Evolutionary conservation across 306 rosid species (phyloP), one percentile per base, ranked within the genome.

Genomic region (Boehmeria nivea): DNA sequence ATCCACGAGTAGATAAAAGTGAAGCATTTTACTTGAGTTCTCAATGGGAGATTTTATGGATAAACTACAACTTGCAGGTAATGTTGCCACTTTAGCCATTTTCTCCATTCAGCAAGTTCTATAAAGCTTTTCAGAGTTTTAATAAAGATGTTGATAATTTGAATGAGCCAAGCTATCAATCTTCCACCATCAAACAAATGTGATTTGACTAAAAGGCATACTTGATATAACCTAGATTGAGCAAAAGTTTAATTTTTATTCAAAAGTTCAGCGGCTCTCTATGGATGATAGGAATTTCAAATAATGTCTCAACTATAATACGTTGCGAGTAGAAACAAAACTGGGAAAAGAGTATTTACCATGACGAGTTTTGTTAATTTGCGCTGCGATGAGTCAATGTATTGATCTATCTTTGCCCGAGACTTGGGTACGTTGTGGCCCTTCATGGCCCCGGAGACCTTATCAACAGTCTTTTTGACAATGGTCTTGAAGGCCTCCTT

Each of bases 371-470:
- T 91, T 47, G 94, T 91, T 71, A 91, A 79, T 79, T 91, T 91
- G 39, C 93, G 76, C 77, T 84, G 96, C 5, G 94, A 82, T 5
- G 96, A 91, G 68, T 84, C 95, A 40, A 87, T 87, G 63, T 91
- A 91, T 33, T 81, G 95, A 71, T 83, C 67, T 68, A 91, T 91
- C 81, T 82, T 87, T 52, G 63, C 88, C 75, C 83, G 87, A 27
- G 96, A 91, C 84, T 87, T 87, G 46, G 98, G 98, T 54, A 87
- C 53, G 53, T 75, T 91, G 50, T 82, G 93, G 65, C 83, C 89
- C 80, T 82, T 91, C 96, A 87, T 91, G 69, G 98, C 94, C 70
- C 96, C 98, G 17, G 96, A 82, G 42, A 91, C 98, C 87, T 84
- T 91, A 71, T 91, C 96, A 47, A 91, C 98, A 43, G 95, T 91